A percentile compares a stretch with the other conserved stretches of the same genome.
These are phyloP conservation scores for Rhynchosporium agropyri DNA, from an alignment of 2,329 filamentous ascomycete species.

Conservation along the genomic window DNA sequence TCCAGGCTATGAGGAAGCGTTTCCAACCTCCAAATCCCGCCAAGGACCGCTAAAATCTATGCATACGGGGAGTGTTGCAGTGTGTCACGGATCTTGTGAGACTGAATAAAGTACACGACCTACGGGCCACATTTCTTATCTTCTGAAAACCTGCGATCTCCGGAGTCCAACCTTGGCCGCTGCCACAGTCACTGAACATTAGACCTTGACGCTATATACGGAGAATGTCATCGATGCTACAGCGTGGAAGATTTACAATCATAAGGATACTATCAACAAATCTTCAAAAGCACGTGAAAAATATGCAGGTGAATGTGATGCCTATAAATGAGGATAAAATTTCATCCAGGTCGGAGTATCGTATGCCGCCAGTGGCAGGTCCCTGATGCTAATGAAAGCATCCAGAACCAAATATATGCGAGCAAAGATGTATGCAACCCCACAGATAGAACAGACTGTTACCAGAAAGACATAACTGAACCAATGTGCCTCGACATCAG, in stretches of 20 bases:
- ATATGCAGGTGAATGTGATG: background rate
- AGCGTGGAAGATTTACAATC: no score
- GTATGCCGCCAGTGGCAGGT: slow-evolving; percentile 5
- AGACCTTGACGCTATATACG: no score
- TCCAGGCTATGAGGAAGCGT: background rate
- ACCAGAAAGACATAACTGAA: background rate
- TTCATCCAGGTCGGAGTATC: slow-evolving; percentile 2
- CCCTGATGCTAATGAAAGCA: slow-evolving; percentile 1
- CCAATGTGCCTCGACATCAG: slow-evolving; percentile 7
- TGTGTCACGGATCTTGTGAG: no score
- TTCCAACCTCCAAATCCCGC: background rate
- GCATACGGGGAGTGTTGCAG: no score
- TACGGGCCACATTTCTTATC: no score
- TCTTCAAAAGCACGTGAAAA: no score
- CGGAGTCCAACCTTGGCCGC: no score
- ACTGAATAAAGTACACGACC: no score
- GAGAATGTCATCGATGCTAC: no score
- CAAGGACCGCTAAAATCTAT: background rate
- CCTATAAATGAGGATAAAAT: background rate
- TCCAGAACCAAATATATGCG: slow-evolving; percentile 1
- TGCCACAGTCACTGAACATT: no score
- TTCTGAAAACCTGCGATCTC: no score
- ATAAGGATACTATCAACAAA: no score
- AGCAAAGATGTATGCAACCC: slow-evolving; percentile 2
- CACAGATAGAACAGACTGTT: slow-evolving; percentile 1